Evolutionary conservation across 2,329 filamentous ascomycete species (phyloP), one percentile per base, ranked within the genome.

Genomic region (Penicillium sp.): DNA sequence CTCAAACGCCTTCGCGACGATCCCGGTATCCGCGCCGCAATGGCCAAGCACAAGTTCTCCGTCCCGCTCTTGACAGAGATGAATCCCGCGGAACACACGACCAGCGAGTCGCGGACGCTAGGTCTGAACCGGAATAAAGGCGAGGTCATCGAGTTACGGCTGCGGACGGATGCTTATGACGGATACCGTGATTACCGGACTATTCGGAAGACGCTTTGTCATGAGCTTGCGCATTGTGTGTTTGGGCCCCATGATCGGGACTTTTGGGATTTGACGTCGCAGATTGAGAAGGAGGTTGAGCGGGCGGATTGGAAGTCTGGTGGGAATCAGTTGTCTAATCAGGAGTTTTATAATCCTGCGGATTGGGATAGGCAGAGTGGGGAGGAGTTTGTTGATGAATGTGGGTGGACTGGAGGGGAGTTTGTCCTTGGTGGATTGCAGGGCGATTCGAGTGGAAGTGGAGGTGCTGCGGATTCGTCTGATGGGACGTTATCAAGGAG

Each of bases 221-320:
- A 99, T 72, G 93, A 99, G 74, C 77, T 99, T 14, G 86, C 91
- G 57, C 93, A 99, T 70, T 96, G 95, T 62, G 88, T 95, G 9
- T 86, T 87, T 72, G 78, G 87, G 0, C 82, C 87, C 0, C 93
- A 99, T 68, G 90, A 97, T 69, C 77, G 82, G 14, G 75, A 87
- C 39, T 99, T 99, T 64, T 97, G 93, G 92, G 81, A 89, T 45
- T 69, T 99, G 61, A 95, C 88, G 58, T 84, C 84, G 59, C 80
- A 86, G 74, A 95, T 96, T 63, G 91, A 97, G 75, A 78, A 79
- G 42, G 92, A 96, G 75, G 92, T 96, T 3, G 85, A 87, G 49
- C 75, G 74, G 41, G 87, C 81, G 13, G 90, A 96, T 73, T 95
- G 88, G 84, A 85, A 78, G 63, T 78, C 78, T 19, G 83, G 84